These are phyloP conservation scores for Paramecium sonneborni DNA, from an alignment of 73 alveolate species.

Conservation along the genomic window DNA sequence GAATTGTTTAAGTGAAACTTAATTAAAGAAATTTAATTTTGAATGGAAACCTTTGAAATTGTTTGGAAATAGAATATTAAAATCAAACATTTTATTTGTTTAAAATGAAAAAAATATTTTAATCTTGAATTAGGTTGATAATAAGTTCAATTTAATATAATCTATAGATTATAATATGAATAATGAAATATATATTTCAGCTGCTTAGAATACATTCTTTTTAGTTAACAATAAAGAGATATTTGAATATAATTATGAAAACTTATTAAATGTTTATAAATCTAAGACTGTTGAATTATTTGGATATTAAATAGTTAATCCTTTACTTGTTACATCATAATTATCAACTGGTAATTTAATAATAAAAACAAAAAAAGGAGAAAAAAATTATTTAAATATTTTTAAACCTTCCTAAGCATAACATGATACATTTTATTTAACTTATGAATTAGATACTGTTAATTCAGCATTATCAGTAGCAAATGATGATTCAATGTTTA, in stretches of 20 bases:
- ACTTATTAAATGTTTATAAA: background rate
- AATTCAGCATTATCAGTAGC: background rate
- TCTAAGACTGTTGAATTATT: background rate
- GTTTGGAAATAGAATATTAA: background rate
- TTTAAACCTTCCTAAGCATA: background rate
- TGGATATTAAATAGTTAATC: background rate
- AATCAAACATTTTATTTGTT: background rate
- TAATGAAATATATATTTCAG: background rate
- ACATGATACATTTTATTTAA: background rate
- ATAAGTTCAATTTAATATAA: background rate
- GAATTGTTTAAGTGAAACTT: background rate
- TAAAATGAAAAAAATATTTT: background rate
- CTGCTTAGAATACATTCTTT: background rate
- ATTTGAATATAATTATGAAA: background rate
- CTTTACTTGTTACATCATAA: background rate
- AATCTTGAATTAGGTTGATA: background rate
- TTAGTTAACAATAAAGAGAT: background rate
- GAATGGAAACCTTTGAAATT: background rate
- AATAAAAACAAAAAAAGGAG: background rate
- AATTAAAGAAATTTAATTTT: background rate
- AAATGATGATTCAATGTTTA: background rate
- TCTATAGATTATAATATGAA: background rate
- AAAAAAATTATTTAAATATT: background rate
- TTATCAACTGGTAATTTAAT: slow-evolving; percentile 1
- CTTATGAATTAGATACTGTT: background rate